Base-by-base conservation (phyloP, 441 rosid genomes). In the Erodium moschatum region DNA sequence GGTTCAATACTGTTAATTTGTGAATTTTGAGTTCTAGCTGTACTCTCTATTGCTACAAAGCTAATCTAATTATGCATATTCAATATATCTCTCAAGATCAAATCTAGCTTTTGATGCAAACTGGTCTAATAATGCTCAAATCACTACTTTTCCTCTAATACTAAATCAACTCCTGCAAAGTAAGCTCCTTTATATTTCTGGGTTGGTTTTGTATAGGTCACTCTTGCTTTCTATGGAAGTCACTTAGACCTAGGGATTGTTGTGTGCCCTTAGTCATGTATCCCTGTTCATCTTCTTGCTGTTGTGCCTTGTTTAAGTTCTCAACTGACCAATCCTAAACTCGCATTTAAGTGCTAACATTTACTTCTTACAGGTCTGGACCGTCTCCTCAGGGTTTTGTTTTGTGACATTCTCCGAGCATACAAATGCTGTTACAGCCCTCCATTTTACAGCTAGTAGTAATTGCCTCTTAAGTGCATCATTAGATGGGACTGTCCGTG, bases 401-500 rank as follows among this genome's bases (percentile, higher is more conserved):
- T 89, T 91, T 75, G 90, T 94, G 50, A 94, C 99, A 19, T 91
- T 94, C 80, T 81, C 95, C 0, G 99, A 94, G 81, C 97, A 94
- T 79, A 88, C 92, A n/a, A 91, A 91, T 77, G 90, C 96, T 24
- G 85, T 94, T 68, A 88, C 97, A 31, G 97, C 97, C 31, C 92
- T 94, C 70, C 97, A 94, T 81, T 94, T 94, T 74, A 83, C 84
- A 91, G 91, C 97, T 77, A 93, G 92, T 78, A 94, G 90, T 76
- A 84, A 89, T 72, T 86, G 90, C 58, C 96, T 94, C 61, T 81
- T 91, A 67, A 94, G 97, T 50, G 97, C 97, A 68, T 94, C 99
- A 72, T 81, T 94, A 58, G 99, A 91, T 77, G 97, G 99, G 33
- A 94, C 97, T 71, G 96, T 94, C 68, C 97, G 97, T 78, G 97